Evolutionary conservation across 345 rosid genomes (phyloP).

Genomic region (Acer saccharum): DNA sequence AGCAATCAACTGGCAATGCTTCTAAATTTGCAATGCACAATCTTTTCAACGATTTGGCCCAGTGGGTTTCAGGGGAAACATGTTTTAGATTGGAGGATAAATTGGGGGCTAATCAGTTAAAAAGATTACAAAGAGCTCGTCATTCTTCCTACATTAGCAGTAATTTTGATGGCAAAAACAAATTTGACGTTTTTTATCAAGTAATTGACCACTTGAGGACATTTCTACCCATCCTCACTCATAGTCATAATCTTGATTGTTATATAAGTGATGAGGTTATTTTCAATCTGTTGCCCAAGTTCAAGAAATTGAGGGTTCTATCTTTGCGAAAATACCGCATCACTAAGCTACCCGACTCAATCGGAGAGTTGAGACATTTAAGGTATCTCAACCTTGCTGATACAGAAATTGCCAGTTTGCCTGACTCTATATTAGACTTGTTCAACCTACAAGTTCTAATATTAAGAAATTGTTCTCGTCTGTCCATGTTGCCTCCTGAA

Average conservation of each 20-base stretch:
- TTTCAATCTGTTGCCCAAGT: not conserved
- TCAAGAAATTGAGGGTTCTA: not conserved
- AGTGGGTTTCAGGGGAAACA: not conserved
- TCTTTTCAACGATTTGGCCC: constrained; percentile 14
- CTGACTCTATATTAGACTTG: not conserved
- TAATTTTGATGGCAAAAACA: not conserved
- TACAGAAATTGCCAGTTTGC: not conserved
- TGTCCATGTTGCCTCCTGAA: not conserved
- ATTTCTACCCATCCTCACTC: not conserved
- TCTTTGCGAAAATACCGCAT: not conserved
- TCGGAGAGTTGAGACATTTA: constrained; percentile 6
- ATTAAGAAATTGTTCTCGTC: constrained; percentile 1
- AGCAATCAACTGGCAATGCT: not conserved
- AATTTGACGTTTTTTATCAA: not conserved
- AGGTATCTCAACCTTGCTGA: constrained; percentile 12
- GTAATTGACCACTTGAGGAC: not conserved
- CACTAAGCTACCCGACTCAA: constrained; percentile 6
- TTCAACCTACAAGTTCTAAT: not conserved
- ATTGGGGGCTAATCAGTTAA: not conserved
- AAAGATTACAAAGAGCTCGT: not conserved
- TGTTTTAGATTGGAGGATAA: not conserved
- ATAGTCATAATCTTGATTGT: not conserved
- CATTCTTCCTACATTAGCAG: not conserved
- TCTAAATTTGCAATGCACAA: constrained; percentile 18
- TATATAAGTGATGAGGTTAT: not conserved